phyloP scores from a whole-genome alignment of 345 rosid species.

The Abelmoschus esculentus region DNA sequence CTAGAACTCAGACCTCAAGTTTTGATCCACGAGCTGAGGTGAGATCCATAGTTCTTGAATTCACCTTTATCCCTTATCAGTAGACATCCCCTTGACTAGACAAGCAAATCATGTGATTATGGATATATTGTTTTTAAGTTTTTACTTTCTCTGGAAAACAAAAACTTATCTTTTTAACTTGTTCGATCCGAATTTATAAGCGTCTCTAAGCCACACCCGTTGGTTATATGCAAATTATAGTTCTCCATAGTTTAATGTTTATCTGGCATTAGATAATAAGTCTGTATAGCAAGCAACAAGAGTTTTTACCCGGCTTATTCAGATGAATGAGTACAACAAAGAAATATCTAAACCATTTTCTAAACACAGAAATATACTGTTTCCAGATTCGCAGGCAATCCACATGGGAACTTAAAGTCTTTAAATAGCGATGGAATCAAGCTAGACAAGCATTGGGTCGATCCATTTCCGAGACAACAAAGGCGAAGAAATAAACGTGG shows the following conservation, averaged over 20 bases:
- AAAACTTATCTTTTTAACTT: background rate
- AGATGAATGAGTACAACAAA: too few relatives aligned
- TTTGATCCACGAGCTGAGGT: conserved; percentile 60
- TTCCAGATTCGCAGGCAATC: conserved; percentile 90
- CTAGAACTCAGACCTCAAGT: conserved; percentile 23
- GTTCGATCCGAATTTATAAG: background rate
- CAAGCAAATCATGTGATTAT: background rate
- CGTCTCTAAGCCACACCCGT: background rate
- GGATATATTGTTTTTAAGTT: background rate
- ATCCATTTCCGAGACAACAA: conserved; percentile 38
- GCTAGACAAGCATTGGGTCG: conserved; percentile 73
- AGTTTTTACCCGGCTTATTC: too few relatives aligned
- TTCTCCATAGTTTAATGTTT: background rate
- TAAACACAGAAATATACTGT: too few relatives aligned
- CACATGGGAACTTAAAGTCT: conserved; percentile 66
- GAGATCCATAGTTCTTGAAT: conserved; percentile 13
- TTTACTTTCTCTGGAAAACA: background rate
- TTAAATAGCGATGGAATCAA: conserved; percentile 67
- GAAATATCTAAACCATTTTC: too few relatives aligned
- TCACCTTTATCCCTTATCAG: background rate
- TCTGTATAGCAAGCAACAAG: too few relatives aligned
- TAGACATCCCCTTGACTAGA: background rate
- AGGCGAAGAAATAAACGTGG: conserved; percentile 24
- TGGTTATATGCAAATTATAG: background rate
- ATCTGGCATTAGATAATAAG: background rate